Conservation (phyloP, 2,329 filamentous ascomycete genomes). For the Venturia carpophila region DNA sequence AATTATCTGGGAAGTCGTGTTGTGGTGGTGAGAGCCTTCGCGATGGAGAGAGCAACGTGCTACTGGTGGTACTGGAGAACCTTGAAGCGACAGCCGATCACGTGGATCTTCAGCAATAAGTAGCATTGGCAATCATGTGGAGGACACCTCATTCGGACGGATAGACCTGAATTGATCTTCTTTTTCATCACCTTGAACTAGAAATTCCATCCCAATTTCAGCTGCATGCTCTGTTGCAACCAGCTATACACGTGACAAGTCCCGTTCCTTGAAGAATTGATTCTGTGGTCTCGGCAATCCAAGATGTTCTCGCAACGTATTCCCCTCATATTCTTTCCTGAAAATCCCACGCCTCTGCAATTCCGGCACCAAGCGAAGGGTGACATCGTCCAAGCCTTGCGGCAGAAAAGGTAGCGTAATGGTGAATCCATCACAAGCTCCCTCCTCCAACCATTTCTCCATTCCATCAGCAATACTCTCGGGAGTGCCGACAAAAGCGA, state of each 20-base stretch:
- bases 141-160: neutral
- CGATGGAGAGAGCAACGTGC: neutral
- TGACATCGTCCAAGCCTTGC: conserved; percentile 49
- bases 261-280: conserved; percentile 26
- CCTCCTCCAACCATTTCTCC: conserved; percentile 40
- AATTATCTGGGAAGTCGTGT: neutral
- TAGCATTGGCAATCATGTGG: neutral
- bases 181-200: neutral
- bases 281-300: conserved; percentile 43
- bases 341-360: conserved; percentile 48
- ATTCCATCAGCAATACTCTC: conserved; percentile 45
- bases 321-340: conserved; percentile 41
- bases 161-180: neutral
- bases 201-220: neutral
- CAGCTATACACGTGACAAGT: neutral
- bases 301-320: conserved; percentile 47
- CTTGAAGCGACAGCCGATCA: neutral
- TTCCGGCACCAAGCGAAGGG: conserved; percentile 53
- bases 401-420: conserved; percentile 44
- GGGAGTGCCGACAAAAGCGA: conserved; percentile 46
- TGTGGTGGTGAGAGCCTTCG: neutral
- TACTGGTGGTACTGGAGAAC: too few species aligned
- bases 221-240: neutral
- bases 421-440: conserved; percentile 46
- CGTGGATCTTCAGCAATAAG: neutral